Evolutionary conservation across 306 rosid genomes (phyloP), one percentile per base, ranked within the genome.

Genomic region (Cucumis melo): DNA sequence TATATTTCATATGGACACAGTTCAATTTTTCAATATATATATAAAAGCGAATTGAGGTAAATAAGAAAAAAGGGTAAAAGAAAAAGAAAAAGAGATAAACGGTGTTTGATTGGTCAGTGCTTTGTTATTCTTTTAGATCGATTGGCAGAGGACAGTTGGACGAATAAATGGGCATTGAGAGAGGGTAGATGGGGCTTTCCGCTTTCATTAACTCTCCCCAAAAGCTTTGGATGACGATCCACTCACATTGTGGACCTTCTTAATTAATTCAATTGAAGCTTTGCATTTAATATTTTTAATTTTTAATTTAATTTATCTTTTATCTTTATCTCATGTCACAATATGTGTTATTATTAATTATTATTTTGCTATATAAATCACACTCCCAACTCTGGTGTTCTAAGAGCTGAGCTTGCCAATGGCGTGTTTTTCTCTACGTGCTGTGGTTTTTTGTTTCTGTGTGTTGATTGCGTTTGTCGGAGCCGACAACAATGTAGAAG

Each of bases 181-280:
- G 16, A 32, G 41, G 84, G 36, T 85, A 85, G 88, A 36, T 85
- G 80, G 85, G 64, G 39, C 77, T 81, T 50, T 46, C 88, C 59
- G 39, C 77, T 81, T 50, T 46, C 88, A 85, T 84, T 84, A 79
- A 82, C 80, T 83, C 63, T 5, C 48, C 57, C 63, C 76, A 48
- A 59, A 77, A 78, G 78, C 68, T 78, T 62, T n/a, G 67, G 65
- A 75, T 56, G 14, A 39, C 39, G 39, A 70, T 46, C 56, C 21
- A 39, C 61, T 51, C 34, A 36, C 36, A 34, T 39, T 34, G 78
- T 73, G 63, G 68, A 13, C 55, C 39, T 75, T 23, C 23, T 39
- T n/a, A n/a, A n/a, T 38, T 24, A 44, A 23, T 66, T 39, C 10
- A 66, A 48, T 27, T 42, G 6, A 53, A 76, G 9, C 29, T 2